These are phyloP conservation scores for Cryptosporidium parvum DNA, from an alignment of 169 alveolate species.

Conservation along the genomic window DNA sequence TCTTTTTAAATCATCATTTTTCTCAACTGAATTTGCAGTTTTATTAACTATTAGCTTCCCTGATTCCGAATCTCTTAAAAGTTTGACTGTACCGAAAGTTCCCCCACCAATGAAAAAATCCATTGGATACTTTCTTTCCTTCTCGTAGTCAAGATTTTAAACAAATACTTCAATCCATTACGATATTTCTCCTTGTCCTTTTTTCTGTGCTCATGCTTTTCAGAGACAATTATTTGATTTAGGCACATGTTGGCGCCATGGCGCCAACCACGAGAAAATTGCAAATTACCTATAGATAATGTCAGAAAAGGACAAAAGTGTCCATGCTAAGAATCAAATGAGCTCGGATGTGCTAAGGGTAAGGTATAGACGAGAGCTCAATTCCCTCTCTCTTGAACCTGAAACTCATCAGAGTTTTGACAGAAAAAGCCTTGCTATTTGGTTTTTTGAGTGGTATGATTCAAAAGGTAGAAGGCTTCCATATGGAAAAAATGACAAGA, in stretches of 20 bases:
- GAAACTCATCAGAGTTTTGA: neutral
- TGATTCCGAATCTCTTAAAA: conserved; percentile 9
- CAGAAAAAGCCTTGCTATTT: conserved; percentile 12
- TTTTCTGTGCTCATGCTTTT: neutral
- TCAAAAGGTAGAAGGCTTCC: conserved; percentile 66
- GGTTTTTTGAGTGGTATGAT: conserved; percentile 73
- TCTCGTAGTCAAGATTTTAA: neutral
- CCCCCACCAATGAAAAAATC: conserved; percentile 8
- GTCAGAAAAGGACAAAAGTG: conserved; percentile 19
- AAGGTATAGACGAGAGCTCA: conserved; percentile 24
- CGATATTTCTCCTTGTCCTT: neutral
- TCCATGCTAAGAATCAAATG: conserved; percentile 33
- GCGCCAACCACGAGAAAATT: neutral
- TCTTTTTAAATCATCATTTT: conserved; percentile 1
- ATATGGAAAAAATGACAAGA: conserved; percentile 2
- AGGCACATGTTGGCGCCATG: conserved; percentile 11
- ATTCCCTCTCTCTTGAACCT: neutral
- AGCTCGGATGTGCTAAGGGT: conserved; percentile 45
- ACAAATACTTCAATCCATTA: neutral
- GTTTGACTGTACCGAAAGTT: conserved; percentile 20
- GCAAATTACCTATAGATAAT: neutral
- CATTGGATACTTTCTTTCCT: neutral
- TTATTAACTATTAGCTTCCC: neutral
- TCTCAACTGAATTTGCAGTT: conserved; percentile 30
- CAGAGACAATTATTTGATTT: conserved; percentile 35